Evolutionary conservation across 352 stramenopile genomes (phyloP).

Genomic region (Globisporangium okanoganense): DNA sequence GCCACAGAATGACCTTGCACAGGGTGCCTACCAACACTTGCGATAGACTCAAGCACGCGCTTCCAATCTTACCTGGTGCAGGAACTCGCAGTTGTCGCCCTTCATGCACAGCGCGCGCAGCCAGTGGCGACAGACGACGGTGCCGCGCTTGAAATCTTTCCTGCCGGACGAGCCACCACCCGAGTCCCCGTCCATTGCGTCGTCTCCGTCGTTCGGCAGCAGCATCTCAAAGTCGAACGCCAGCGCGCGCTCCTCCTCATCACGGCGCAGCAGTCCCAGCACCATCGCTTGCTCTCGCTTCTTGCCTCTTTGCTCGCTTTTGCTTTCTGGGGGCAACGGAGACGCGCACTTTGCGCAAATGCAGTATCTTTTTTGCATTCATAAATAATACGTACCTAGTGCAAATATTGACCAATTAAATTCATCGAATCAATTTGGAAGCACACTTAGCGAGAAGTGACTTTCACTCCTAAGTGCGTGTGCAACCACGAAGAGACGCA

Average conservation of each 20-base stretch:
- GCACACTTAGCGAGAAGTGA: not conserved
- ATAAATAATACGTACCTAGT: no score
- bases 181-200: conserved; percentile 36
- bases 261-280: conserved; percentile 68
- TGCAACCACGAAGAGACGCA: not conserved
- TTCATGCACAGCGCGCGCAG: conserved; percentile 98
- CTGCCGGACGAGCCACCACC: conserved; percentile 46
- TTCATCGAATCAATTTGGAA: not conserved
- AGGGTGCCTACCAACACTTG: not conserved
- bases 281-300: conserved; percentile 39
- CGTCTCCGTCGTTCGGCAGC: conserved; percentile 61
- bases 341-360: no score
- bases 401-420: no score
- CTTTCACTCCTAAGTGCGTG: not conserved
- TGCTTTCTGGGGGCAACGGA: not conserved
- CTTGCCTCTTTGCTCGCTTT: not conserved
- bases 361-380: no score
- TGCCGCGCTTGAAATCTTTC: conserved; percentile 91
- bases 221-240: conserved; percentile 85
- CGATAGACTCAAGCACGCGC: not conserved
- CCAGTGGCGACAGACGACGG: conserved; percentile 97
- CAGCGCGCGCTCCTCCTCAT: conserved; percentile 74
- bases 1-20: not conserved
- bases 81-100: conserved; percentile 95
- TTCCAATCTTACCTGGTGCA: conserved; percentile 66